Evolutionary conservation across 306 rosid genomes (phyloP).

Genomic region (Pueraria montana): DNA sequence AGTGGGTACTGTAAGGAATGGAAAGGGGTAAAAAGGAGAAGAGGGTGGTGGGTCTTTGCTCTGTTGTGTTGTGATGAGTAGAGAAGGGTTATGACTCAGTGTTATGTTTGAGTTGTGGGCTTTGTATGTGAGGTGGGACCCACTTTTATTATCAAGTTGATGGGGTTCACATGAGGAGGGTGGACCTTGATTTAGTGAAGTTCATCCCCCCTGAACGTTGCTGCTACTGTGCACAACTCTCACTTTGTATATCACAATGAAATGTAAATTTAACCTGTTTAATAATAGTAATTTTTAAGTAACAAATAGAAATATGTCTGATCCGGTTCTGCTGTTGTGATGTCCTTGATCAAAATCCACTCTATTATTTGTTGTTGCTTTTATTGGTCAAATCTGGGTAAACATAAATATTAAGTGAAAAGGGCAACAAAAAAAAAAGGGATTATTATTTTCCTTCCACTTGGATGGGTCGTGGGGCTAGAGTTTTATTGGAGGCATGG

Average conservation of each 20-base stretch:
- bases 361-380: constrained; percentile 53
- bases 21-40: constrained; percentile 35
- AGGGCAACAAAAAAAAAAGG: background rate
- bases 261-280: too few relatives aligned
- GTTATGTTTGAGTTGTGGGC: constrained; percentile 72
- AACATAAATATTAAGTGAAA: constrained; percentile 34
- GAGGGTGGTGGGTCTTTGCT: constrained; percentile 12
- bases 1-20: constrained; percentile 48
- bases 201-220: constrained; percentile 97
- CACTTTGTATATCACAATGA: background rate
- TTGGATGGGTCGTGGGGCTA: constrained; percentile 84
- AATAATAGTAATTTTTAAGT: too few relatives aligned
- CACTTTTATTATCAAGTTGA: constrained; percentile 64
- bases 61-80: constrained; percentile 38
- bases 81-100: constrained; percentile 6
- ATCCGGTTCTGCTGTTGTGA: constrained; percentile 36
- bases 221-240: constrained; percentile 49
- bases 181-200: constrained; percentile 71
- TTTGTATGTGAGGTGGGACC: constrained; percentile 73
- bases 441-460: constrained; percentile 15
- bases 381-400: constrained; percentile 49
- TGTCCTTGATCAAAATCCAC: constrained; percentile 47
- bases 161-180: constrained; percentile 85
- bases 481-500: constrained; percentile 60
- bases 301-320: constrained; percentile 33